phyloP scores from a whole-genome alignment of 1,284 basidiomycete species.

The Microbotryum saponariae region DNA sequence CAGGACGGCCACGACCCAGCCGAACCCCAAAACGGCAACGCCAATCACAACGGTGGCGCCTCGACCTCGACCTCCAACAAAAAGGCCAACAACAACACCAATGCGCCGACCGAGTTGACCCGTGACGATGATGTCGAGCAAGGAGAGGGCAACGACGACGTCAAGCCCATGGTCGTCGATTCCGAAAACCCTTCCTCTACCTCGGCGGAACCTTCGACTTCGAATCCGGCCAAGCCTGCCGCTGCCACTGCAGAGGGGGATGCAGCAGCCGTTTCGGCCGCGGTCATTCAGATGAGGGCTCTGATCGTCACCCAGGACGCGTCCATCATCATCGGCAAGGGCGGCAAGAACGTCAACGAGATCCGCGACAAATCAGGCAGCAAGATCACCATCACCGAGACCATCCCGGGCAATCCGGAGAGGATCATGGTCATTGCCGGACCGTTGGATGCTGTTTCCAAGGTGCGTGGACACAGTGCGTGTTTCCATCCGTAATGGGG shows the following conservation, averaged over 20 bases:
- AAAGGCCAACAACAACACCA: conserved; percentile 25
- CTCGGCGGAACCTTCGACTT: not conserved
- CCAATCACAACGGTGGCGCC: conserved; percentile 16
- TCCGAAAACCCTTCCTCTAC: conserved; percentile 3
- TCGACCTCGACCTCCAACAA: conserved; percentile 14
- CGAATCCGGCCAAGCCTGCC: conserved; percentile 11
- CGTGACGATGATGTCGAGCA: conserved; percentile 15
- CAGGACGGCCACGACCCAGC: conserved; percentile 16
- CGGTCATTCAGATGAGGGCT: conserved; percentile 33
- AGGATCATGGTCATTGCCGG: conserved; percentile 95
- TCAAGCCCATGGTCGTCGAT: conserved; percentile 28
- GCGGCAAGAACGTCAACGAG: conserved; percentile 93
- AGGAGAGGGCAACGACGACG: not conserved
- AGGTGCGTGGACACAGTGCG: conserved; percentile 52
- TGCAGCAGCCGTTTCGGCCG: conserved; percentile 7
- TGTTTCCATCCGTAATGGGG: not conserved
- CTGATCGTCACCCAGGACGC: conserved; percentile 99
- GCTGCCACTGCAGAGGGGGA: conserved; percentile 6
- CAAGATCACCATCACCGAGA: conserved; percentile 88
- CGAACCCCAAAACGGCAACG: conserved; percentile 16
- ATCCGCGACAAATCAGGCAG: conserved; percentile 96
- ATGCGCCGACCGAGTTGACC: conserved; percentile 19
- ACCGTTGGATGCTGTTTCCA: conserved; percentile 94
- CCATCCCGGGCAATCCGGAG: conserved; percentile 95
- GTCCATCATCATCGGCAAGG: conserved; percentile 97